Base-by-base conservation (phyloP, 2,329 filamentous ascomycete species). In the Cytospora paraplurivora region DNA sequence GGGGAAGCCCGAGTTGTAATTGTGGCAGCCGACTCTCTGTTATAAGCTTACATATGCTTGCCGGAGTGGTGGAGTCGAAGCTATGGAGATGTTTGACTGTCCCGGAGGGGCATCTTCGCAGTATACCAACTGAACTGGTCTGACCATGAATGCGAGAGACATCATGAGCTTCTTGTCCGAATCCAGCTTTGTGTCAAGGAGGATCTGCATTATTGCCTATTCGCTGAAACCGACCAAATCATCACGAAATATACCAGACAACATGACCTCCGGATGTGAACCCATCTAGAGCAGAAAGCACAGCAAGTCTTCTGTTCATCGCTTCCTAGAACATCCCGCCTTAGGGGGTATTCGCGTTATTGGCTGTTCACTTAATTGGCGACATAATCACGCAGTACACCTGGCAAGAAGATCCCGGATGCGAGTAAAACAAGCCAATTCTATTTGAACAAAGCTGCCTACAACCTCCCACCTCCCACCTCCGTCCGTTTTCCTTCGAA, bases 1-100 rank as follows among this genome's bases (percentile, higher is more conserved):
- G 7, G 70, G 63, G 27, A 78, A 77, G 68, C 70, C 75, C 15
- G 77, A 77, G 66, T 69, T 78, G 61, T 77, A 58, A 67, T 56
- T 56, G 10, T 47, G 44, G 44, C n/a, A 47, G 44, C n/a, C n/a
- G 10, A n/a, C 7, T 19, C 15, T 47, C 44, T 47, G 44, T 4
- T 21, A 12, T 47, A 21, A 4, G 44, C 44, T 47, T 11, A 8
- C n/a, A n/a, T 47, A 21, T 47, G n/a, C n/a, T 5, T 1, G 5
- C n/a, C 12, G 7, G 44, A 10, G 11, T n/a, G 44, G n/a, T 12
- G 44, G 10, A 19, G 3, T 4, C 7, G 7, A 7, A n/a, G 6
- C 41, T 10, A n/a, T 7, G 17, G 17, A 19, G 13, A 47, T 21
- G 44, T 21, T 21, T 21, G 44, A 44, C 13, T n/a, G 8, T 3